Percentiles rank a stretch among this genome's conserved stretches.
These are phyloP conservation scores for Vitis rotundifolia DNA, from an alignment of 164 flowering plant species.

Conservation along the genomic window DNA sequence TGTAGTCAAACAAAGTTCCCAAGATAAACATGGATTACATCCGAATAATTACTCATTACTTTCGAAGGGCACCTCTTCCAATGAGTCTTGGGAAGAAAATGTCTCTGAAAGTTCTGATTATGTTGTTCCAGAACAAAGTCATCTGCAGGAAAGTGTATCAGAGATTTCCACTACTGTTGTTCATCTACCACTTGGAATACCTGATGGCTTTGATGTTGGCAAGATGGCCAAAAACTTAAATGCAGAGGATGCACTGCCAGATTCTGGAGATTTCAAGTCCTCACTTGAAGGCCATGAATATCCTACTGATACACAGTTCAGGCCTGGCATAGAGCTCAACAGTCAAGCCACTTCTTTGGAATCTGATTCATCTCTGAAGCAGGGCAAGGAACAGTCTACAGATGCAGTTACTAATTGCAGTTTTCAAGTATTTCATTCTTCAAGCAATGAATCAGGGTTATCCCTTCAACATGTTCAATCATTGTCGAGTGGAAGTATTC, in stretches of 20 bases:
- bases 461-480: neutral
- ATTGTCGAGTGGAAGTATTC: slow-evolving; percentile 1
- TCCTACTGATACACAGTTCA: neutral
- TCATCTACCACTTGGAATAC: neutral
- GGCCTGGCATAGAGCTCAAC: neutral
- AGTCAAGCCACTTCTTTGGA: slow-evolving; percentile 13
- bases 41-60: slow-evolving; percentile 1
- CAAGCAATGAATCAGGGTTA: slow-evolving; percentile 6
- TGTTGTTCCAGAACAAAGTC: neutral
- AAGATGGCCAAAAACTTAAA: neutral
- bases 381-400: slow-evolving; percentile 11
- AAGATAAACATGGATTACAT: neutral
- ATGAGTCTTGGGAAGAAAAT: slow-evolving; percentile 8
- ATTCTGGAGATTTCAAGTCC: slow-evolving; percentile 11
- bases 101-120: neutral
- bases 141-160: slow-evolving; percentile 9
- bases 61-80: slow-evolving; percentile 1
- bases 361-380: slow-evolving; percentile 14
- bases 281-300: neutral
- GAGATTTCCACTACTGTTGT: neutral
- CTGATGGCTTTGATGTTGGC: neutral
- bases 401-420: slow-evolving; percentile 8
- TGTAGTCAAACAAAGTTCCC: slow-evolving; percentile 2
- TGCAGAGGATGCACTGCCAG: neutral
- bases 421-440: slow-evolving; percentile 7